These are phyloP conservation scores for Penicillium freii DNA, from an alignment of 2,329 filamentous ascomycete species.

Conservation along the genomic window DNA sequence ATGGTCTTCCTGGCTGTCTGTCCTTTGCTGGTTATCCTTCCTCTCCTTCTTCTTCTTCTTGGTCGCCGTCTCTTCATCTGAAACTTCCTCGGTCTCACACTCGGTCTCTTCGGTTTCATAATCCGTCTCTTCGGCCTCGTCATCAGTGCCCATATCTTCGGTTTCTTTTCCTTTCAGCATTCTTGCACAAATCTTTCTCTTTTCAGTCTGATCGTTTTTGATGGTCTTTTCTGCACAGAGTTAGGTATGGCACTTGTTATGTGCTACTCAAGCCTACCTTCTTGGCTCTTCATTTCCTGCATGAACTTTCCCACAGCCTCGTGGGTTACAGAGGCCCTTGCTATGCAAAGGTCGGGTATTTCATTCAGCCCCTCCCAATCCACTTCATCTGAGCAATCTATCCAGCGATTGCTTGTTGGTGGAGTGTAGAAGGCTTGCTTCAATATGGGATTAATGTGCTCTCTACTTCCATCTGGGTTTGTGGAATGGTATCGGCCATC, in stretches of 20 bases:
- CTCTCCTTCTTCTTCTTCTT: no score
- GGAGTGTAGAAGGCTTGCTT: neutral
- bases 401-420: neutral
- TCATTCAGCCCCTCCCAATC: neutral
- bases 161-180: neutral
- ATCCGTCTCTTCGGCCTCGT: neutral
- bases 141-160: neutral
- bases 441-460: neutral
- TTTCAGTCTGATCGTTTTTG: neutral
- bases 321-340: neutral
- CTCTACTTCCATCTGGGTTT: neutral
- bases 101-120: neutral
- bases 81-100: neutral
- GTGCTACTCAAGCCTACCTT: neutral
- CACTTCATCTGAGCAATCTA: neutral
- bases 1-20: neutral
- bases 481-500: neutral
- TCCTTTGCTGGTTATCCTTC: neutral
- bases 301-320: neutral
- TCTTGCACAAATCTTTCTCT: neutral
- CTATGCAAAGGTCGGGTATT: neutral
- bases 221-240: neutral
- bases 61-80: neutral
- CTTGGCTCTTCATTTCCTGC: neutral
- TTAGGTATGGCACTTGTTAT: neutral